Evolutionary conservation across 148 eudicot species (phyloP), one percentile per base, ranked within the genome.

Genomic region (Chenopodium suecicum): DNA sequence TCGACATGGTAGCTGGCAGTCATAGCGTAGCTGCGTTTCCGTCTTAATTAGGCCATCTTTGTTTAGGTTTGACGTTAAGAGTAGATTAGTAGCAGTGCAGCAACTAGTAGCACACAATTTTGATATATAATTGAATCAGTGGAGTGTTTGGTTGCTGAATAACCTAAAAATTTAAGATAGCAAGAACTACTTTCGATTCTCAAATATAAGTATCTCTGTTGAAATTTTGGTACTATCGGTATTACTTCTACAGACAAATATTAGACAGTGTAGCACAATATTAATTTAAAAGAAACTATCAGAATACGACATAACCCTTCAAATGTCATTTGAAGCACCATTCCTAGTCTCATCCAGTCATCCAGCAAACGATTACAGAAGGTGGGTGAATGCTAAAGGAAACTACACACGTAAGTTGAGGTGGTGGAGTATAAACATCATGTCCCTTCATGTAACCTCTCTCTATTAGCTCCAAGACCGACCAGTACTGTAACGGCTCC

Each of bases 401-500:
- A 81, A 50, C 20, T 47, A 60, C 7, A n/a, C 48, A 81, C 19
- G 66, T 62, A 7, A 62, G 44, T 41, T 20, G 10, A 46, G 25
- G 69, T 41, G 44, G 44, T 7, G 64, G 75, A 4, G 20, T 25
- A 76, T 76, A 52, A 52, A 82, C 75, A 71, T 22, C 63, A 41
- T 52, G 34, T 75, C 44, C 62, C 50, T 67, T 32, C 11, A 13
- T 7, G 19, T 46, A 27, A 41, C 27, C 70, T 75, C 14, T 58
- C 52, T 73, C 14, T 37, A 64, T 86, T 85, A 90, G 91, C 82
- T 88, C 98, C 98, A 94, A 27, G 92, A 52, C 52, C 94, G 93
- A 27, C 97, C 95, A 48, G 93, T 86, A 62, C 92, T 84, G 73
- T 89, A 96, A 17, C 99, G 90, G 69, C 98, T 89, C 75, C 98